Base-by-base conservation (phyloP, 352 stramenopile genomes). In the Pythium brassicae region DNA sequence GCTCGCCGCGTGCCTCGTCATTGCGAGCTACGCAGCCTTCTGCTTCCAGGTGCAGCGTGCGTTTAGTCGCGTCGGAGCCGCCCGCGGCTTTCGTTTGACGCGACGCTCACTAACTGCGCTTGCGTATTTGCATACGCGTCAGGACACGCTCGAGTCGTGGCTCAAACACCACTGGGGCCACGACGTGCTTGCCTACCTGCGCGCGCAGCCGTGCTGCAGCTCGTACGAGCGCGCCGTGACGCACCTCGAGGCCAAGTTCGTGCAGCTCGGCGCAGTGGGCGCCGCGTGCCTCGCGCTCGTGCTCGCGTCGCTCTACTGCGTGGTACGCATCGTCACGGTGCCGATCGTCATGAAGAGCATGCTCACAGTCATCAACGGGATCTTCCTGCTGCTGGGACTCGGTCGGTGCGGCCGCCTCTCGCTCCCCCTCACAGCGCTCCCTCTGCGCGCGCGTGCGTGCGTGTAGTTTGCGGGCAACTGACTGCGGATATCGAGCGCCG, bases 291-390 rank as follows among this genome's bases (percentile, higher is more conserved):
- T 89, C 35, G 58, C 64, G 22, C 60, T 88, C 17, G 65, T 84
- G 39, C 37, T 94, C 20, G 50, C 63, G 1, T 68, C 81, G 23
- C 78, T 92, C 67, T 89, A 88, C 66, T 94, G 78, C 62, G 76
- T 91, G 42, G 61, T 94, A 23, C 79, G 81, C 61, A 92, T 94
- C 62, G 78, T 91, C 37, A 90, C 80, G n/a, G 76, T 94, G 35
- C 84, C 84, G 8, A 89, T 92, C 64, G 75, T 94, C 53, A 92
- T 94, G 82, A 86, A 86, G 59, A 86, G 72, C 60, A 78, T 94
- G 69, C 67, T 92, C 53, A 79, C 76, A 4, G 76, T 92, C 32
- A 74, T 88, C 63, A 92, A 91, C 64, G 65, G 66, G 29, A 67
- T 83, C 53, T 94, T 92, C 55, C 66, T 84, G 25, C 55, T 77